Evolutionary conservation across 805 yeast genomes (phyloP).

Genomic region (Myxozyma geophila): DNA sequence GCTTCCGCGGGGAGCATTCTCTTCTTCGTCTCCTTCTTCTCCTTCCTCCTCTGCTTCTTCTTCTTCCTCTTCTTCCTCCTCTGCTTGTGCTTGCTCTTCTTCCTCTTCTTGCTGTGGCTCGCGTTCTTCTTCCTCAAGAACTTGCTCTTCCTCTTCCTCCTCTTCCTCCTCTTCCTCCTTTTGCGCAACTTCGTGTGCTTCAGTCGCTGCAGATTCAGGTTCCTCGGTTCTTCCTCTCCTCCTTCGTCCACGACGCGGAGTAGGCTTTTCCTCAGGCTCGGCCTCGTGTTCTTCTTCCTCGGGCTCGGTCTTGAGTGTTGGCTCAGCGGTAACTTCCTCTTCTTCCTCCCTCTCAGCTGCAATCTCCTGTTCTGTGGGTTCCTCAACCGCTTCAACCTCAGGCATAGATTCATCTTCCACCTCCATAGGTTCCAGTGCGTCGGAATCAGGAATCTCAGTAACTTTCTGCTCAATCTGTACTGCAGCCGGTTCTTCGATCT

Average conservation of each 20-base stretch:
- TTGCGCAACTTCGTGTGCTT: constrained; percentile 14
- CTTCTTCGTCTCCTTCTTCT: constrained; percentile 19
- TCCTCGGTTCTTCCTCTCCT: constrained; percentile 20
- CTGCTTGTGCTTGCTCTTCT: constrained; percentile 16
- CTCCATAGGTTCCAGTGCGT: not conserved
- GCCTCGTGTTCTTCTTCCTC: constrained; percentile 8
- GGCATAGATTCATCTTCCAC: no score
- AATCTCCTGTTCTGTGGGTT: not conserved
- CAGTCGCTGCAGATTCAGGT: constrained; percentile 15
- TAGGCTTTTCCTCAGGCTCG: not conserved
- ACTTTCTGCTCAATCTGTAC: not conserved
- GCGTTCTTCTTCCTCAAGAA: constrained; percentile 2
- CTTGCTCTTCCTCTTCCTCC: constrained; percentile 26
- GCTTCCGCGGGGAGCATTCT: constrained; percentile 20
- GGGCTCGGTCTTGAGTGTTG: not conserved
- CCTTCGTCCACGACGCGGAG: constrained; percentile 11
- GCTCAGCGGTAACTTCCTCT: not conserved
- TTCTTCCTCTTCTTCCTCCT: constrained; percentile 16
- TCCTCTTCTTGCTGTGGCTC: constrained; percentile 7
- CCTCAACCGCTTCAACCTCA: not conserved
- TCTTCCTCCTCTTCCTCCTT: constrained; percentile 20
- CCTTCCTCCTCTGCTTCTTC: constrained; percentile 22
- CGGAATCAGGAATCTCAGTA: constrained; percentile 10
- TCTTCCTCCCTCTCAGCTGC: constrained; percentile 2
- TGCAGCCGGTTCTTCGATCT: not conserved